Conservation (phyloP, 805 yeast genomes). For the Kuraishia floccosa region DNA sequence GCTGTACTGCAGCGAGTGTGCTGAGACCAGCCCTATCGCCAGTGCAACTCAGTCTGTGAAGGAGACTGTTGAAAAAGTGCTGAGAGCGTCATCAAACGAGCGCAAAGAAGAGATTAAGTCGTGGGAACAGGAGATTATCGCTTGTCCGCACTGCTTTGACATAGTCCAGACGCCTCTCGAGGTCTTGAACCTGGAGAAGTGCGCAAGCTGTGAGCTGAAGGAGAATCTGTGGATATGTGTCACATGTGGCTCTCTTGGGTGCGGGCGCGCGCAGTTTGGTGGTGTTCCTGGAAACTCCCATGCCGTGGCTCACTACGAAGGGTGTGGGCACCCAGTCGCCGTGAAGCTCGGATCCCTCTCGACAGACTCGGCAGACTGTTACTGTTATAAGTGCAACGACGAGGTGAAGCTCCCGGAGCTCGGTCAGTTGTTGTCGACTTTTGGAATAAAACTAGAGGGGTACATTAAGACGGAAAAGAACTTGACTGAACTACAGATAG, state of each 20-base stretch:
- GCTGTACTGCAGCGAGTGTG: constrained; percentile 26
- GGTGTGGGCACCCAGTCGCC: constrained; percentile 61
- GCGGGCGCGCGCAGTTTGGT: constrained; percentile 93
- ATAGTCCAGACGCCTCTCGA: constrained; percentile 26
- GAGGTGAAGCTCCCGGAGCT: constrained; percentile 70
- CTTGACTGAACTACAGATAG: constrained; percentile 80
- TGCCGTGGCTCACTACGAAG: constrained; percentile 63
- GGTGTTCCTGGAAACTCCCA: constrained; percentile 92
- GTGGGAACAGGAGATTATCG: constrained; percentile 82
- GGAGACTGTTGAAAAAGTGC: constrained; percentile 28
- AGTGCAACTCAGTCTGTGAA: constrained; percentile 17
- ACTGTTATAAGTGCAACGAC: constrained; percentile 82
- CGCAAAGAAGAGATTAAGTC: constrained; percentile 64
- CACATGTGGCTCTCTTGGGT: constrained; percentile 83
- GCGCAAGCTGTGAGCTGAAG: constrained; percentile 48
- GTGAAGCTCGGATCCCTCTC: constrained; percentile 86
- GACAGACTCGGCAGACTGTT: constrained; percentile 70
- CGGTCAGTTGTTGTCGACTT: constrained; percentile 33
- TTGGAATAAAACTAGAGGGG: constrained; percentile 53
- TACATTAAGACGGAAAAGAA: constrained; percentile 74
- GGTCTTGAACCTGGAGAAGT: constrained; percentile 26
- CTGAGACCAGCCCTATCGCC: constrained; percentile 10
- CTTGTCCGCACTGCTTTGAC: constrained; percentile 69
- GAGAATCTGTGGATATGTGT: constrained; percentile 91
- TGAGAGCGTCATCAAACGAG: constrained; percentile 47